A percentile compares a stretch with the other conserved stretches of the same genome.
Conservation (phyloP, 768 basidiomycete species). For the Epithele typhae region DNA sequence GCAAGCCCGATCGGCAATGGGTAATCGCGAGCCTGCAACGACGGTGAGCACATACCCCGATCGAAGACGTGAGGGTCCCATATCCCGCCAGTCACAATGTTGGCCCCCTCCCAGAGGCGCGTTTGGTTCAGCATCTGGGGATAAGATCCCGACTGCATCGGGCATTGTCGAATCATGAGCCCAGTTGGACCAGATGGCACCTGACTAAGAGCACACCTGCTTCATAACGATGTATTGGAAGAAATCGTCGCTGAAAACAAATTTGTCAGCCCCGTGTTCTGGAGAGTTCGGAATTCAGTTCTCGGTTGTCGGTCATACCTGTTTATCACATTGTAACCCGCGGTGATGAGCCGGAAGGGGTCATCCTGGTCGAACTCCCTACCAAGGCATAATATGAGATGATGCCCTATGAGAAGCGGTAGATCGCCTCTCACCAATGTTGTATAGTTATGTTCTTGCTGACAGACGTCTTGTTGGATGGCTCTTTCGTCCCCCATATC, state of each 20-base stretch:
- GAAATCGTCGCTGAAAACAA: slow-evolving; percentile 18
- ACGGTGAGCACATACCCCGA: slow-evolving; percentile 10
- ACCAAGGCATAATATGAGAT: background rate
- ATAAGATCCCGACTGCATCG: slow-evolving; percentile 24
- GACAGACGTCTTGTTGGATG: slow-evolving; percentile 31
- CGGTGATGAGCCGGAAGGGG: slow-evolving; percentile 20
- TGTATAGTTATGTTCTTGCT: slow-evolving; percentile 40
- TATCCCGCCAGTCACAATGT: slow-evolving; percentile 22
- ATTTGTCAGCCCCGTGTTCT: slow-evolving; percentile 4
- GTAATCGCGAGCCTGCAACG: background rate
- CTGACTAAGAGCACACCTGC: slow-evolving; percentile 12
- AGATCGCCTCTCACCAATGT: slow-evolving; percentile 40
- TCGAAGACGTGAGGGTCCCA: slow-evolving; percentile 24
- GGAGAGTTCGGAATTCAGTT: too few species aligned
- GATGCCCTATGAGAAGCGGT: background rate
- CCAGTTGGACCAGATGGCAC: background rate
- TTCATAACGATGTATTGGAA: slow-evolving; percentile 26
- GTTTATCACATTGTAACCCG: slow-evolving; percentile 25
- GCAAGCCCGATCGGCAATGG: background rate
- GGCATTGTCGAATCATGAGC: slow-evolving; percentile 1
- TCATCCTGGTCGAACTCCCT: slow-evolving; percentile 24
- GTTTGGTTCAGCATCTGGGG: slow-evolving; percentile 28
- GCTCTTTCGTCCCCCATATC: slow-evolving; percentile 39
- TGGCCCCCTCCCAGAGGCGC: slow-evolving; percentile 27
- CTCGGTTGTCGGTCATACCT: too few species aligned